Base-by-base conservation (phyloP, 2,329 filamentous ascomycete species). In the Beauveria sp. region DNA sequence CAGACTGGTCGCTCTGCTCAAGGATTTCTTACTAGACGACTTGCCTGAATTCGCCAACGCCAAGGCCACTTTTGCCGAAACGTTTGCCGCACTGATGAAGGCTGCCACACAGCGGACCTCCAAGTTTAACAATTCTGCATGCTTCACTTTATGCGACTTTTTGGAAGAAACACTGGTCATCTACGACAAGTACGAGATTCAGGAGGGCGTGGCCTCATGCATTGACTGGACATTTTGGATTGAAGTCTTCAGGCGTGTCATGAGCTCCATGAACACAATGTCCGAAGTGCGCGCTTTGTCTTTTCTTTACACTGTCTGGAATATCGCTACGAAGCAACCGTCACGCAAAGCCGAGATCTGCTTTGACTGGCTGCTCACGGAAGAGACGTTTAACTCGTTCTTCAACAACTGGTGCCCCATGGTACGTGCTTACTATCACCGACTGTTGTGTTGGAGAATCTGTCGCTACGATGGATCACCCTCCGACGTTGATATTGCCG, bases 351-450 rank as follows among this genome's bases (percentile, higher is more conserved):
- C 83, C 61, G 77, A 81, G 16, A 71, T 96, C 20, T 96, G 90
- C 70, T 68, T 89, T 30, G 84, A 86, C 24, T 93, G 95, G 79
- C 76, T 97, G 45, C 77, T 97, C 14, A 82, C 86, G 7, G 86
- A 89, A 59, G 80, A 86, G 28, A 83, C 88, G 2, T 96, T 96
- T 71, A 86, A 90, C 69, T 85, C 84, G 63, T 86, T 91, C 64
- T 97, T 96, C 75, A 93, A 89, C 70, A 91, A 96, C 69, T 96
- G 93, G 92, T 96, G 91, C 69, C 91, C 93, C 0, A 96, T 96
- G 93, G 91, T 96, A 24, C 85, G 93, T 63, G 89, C 91, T 16
- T 97, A 96, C 73, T 97, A 88, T 71, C 95, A 96, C 83, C 90
- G 93, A 52, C 77, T 97, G 55, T 75, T 96, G 24, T 96, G 91